Evolutionary conservation across 495 filamentous ascomycete species (phyloP).

Genomic region (Umbilicaria muhlenbergii): DNA sequence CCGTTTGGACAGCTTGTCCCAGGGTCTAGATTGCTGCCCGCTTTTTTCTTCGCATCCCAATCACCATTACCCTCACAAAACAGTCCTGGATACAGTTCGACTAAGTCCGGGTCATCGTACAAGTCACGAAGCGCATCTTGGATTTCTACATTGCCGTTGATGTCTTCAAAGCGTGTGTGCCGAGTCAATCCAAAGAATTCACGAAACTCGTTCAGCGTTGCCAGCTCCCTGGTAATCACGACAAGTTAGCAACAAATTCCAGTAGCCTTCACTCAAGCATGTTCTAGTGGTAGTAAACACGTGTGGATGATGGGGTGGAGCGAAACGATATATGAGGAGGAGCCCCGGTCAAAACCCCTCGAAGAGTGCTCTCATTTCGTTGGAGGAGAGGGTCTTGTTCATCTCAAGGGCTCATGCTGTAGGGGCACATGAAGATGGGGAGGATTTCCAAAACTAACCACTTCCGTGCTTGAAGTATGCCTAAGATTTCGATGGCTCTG

Average conservation of each 20-base stretch:
- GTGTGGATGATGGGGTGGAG: too few relatives aligned
- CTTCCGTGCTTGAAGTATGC: slow-evolving; percentile 26
- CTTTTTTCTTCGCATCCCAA: not conserved
- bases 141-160: slow-evolving; percentile 23
- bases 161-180: slow-evolving; percentile 22
- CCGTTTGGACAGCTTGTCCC: slow-evolving; percentile 19
- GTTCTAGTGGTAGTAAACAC: too few relatives aligned
- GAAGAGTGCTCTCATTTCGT: too few relatives aligned
- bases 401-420: too few relatives aligned
- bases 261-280: too few relatives aligned
- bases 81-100: slow-evolving; percentile 30
- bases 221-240: slow-evolving; percentile 12
- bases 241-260: not conserved
- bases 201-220: slow-evolving; percentile 25
- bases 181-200: slow-evolving; percentile 20
- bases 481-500: slow-evolving; percentile 23
- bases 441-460: slow-evolving; percentile 10
- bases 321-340: too few relatives aligned
- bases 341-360: too few relatives aligned
- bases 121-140: slow-evolving; percentile 17
- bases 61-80: slow-evolving; percentile 16
- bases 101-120: slow-evolving; percentile 24
- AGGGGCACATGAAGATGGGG: too few relatives aligned
- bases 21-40: not conserved
- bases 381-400: too few relatives aligned